phyloP scores from a whole-genome alignment of 129 eudicot species.

The Ambrosia artemisiifolia region DNA sequence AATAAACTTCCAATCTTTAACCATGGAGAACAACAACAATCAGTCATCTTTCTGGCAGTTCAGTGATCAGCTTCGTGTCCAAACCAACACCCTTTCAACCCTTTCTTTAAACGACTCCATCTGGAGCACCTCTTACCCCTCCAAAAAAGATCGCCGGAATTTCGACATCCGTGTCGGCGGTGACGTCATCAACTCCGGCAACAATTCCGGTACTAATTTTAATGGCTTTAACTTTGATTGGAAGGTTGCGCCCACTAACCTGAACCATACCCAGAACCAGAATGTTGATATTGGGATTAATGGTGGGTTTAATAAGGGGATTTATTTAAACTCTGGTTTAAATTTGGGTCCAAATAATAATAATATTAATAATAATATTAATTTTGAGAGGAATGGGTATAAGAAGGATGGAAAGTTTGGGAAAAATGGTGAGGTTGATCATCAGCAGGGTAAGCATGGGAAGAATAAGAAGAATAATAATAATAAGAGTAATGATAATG shows the following conservation, averaged over 20 bases:
- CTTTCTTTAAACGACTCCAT: conserved; percentile 85
- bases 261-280: conserved; percentile 17
- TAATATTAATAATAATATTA: conserved; percentile 11
- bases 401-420: conserved; percentile 33
- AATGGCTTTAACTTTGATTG: conserved; percentile 60
- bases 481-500: conserved; percentile 26
- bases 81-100: conserved; percentile 45
- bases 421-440: conserved; percentile 35
- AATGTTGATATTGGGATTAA: conserved; percentile 41
- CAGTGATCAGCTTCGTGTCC: conserved; percentile 87
- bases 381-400: conserved; percentile 23
- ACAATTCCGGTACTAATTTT: conserved; percentile 25
- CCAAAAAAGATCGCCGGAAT: conserved; percentile 70
- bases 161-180: conserved; percentile 81
- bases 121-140: conserved; percentile 67
- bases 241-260: conserved; percentile 44
- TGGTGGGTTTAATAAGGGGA: conserved; percentile 90
- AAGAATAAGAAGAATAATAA: conserved; percentile 37
- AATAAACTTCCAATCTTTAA: not conserved
- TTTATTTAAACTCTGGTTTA: conserved; percentile 50
- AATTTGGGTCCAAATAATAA: conserved; percentile 32
- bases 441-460: conserved; percentile 53
- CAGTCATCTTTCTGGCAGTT: conserved; percentile 82
- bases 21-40: conserved; percentile 45
- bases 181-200: conserved; percentile 25